Conservation (phyloP, 2,329 filamentous ascomycete genomes). For the Colletotrichum camelliae region DNA sequence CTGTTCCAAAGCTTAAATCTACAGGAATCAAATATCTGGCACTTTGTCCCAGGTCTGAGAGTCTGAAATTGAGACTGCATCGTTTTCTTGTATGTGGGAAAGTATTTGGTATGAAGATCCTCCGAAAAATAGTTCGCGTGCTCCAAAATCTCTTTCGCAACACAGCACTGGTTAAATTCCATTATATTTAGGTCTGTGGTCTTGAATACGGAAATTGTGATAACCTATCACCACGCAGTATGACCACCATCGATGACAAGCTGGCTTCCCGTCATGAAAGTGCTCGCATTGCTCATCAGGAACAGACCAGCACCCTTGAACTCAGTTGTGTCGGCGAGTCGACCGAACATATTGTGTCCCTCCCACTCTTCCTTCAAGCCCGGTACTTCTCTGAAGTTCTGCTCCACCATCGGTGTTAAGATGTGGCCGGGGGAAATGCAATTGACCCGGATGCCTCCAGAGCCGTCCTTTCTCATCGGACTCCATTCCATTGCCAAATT, state of each 20-base stretch:
- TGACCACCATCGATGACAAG: slow-evolving; percentile 63
- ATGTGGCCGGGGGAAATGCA: slow-evolving; percentile 37
- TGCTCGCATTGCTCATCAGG: slow-evolving; percentile 65
- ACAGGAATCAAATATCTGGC: fast-evolving
- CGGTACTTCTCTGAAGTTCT: slow-evolving; percentile 72
- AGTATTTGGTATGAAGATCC: not conserved
- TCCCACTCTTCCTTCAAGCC: slow-evolving; percentile 67
- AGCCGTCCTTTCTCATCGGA: slow-evolving; percentile 38
- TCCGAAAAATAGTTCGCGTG: not conserved
- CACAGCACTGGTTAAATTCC: no score
- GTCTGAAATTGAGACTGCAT: not conserved
- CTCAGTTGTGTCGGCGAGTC: slow-evolving; percentile 61
- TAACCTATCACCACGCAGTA: slow-evolving; percentile 50
- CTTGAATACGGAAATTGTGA: not conserved
- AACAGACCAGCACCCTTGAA: slow-evolving; percentile 68
- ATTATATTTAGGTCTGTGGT: fast-evolving
- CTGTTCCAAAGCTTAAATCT: no score
- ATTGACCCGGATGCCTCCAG: slow-evolving; percentile 66
- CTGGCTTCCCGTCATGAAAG: slow-evolving; percentile 67
- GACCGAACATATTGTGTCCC: slow-evolving; percentile 75
- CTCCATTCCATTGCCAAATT: slow-evolving; percentile 71
- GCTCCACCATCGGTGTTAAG: slow-evolving; percentile 74
- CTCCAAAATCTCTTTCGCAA: fast-evolving
- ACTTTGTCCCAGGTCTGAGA: not conserved
- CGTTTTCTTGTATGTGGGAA: not conserved